Conservation (phyloP, 805 yeast species). For the Candida gorgasii region DNA sequence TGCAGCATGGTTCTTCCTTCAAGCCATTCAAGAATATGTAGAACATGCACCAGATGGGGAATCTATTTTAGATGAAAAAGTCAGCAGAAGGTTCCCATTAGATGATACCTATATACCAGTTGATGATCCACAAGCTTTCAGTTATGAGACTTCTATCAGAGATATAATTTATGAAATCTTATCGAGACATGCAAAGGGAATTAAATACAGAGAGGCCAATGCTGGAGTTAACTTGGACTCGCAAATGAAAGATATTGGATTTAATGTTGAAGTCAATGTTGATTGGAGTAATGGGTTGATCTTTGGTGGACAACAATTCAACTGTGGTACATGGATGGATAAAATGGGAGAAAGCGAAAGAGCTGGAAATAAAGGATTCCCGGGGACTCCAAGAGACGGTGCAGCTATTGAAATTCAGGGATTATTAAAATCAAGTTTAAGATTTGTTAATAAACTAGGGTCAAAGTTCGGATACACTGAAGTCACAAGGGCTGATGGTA, state of each 20-base stretch:
- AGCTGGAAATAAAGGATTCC: constrained; percentile 87
- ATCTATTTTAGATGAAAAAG: constrained; percentile 65
- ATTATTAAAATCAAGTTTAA: constrained; percentile 73
- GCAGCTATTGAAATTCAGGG: constrained; percentile 95
- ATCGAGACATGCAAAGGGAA: constrained; percentile 86
- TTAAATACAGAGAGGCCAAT: constrained; percentile 88
- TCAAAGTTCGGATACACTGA: constrained; percentile 58
- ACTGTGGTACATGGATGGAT: constrained; percentile 99
- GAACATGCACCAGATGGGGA: constrained; percentile 67
- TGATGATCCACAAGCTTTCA: constrained; percentile 75
- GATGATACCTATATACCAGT: constrained; percentile 76
- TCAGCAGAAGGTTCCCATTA: constrained; percentile 81
- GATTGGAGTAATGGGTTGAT: constrained; percentile 90
- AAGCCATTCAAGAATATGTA: constrained; percentile 84
- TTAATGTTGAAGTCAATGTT: constrained; percentile 74
- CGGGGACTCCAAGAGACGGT: constrained; percentile 98
- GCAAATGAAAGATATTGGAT: constrained; percentile 92
- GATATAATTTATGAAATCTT: constrained; percentile 83
- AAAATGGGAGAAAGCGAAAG: constrained; percentile 93
- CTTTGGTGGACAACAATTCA: constrained; percentile 87
- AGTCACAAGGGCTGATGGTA: constrained; percentile 60
- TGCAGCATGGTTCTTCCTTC: constrained; percentile 94
- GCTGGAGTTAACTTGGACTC: constrained; percentile 88
- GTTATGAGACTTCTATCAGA: constrained; percentile 64
- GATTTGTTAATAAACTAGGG: constrained; percentile 71